Evolutionary conservation across 805 yeast species (phyloP).

Genomic region (Yarrowia deformans): DNA sequence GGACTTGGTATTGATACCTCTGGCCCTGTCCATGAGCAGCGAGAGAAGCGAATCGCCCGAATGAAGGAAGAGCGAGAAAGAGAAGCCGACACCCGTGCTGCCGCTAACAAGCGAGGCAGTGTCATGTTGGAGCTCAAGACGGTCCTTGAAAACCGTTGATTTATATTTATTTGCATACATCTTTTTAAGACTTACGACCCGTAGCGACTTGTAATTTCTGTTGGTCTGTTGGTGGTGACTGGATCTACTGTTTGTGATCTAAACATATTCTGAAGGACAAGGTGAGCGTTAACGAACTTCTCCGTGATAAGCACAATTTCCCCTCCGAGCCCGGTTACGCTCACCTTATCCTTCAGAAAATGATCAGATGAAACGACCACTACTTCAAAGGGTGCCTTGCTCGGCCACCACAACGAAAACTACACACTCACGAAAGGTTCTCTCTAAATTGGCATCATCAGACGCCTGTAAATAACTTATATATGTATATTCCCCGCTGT

Average conservation of each 20-base stretch:
- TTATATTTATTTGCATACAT: slow-evolving; percentile 36
- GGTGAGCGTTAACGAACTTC: no score
- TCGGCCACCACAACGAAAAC: background rate
- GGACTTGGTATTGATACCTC: slow-evolving; percentile 13
- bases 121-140: slow-evolving; percentile 45
- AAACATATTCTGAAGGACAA: no score
- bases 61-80: slow-evolving; percentile 44
- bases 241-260: no score
- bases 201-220: background rate
- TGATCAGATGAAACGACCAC: no score
- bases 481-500: slow-evolving; percentile 28
- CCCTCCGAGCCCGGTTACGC: no score
- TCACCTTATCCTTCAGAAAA: no score
- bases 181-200: background rate
- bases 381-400: no score
- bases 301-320: no score
- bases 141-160: slow-evolving; percentile 42
- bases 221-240: no score
- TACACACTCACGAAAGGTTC: background rate
- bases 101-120: slow-evolving; percentile 41
- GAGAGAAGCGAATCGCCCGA: slow-evolving; percentile 43
- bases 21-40: slow-evolving; percentile 39
- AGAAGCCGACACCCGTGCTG: slow-evolving; percentile 41
- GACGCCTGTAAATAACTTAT: slow-evolving; percentile 38
- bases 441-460: slow-evolving; percentile 14